Percentiles rank a stretch among this genome's conserved stretches.
Conservation (phyloP, 768 basidiomycete genomes). For the Inosperma sp. region DNA sequence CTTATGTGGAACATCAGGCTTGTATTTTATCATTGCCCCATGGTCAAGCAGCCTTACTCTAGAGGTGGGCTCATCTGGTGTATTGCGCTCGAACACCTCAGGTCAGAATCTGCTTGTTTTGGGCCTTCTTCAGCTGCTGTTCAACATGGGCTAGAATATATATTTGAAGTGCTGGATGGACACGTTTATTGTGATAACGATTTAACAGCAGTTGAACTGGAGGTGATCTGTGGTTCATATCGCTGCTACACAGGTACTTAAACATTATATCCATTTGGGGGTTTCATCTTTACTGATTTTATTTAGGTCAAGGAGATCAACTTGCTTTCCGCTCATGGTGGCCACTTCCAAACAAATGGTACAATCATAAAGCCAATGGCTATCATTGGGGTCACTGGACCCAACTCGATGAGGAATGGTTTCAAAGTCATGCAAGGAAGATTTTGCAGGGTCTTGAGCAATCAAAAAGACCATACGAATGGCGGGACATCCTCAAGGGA, state of each 20-base stretch:
- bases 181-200: conserved; percentile 21
- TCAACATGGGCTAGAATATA: background rate
- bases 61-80: conserved; percentile 23
- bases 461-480: background rate
- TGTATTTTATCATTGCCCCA: conserved; percentile 7
- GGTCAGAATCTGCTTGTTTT: conserved; percentile 4
- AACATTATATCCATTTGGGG: background rate
- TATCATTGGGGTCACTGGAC: conserved; percentile 6
- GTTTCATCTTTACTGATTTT: background rate
- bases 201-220: conserved; percentile 19
- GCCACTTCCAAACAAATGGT: background rate
- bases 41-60: conserved; percentile 24
- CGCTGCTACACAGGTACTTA: conserved; percentile 12
- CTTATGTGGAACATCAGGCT: conserved; percentile 2
- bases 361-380: background rate
- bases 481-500: background rate
- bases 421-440: background rate
- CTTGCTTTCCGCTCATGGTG: conserved; percentile 5
- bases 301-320: background rate
- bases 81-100: conserved; percentile 16
- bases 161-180: background rate
- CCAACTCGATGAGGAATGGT: conserved; percentile 2
- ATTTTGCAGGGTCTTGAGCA: background rate
- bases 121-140: conserved; percentile 18
- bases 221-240: conserved; percentile 23